Evolutionary conservation across 1,284 basidiomycete genomes (phyloP).

Genomic region (Tilletia caries): DNA sequence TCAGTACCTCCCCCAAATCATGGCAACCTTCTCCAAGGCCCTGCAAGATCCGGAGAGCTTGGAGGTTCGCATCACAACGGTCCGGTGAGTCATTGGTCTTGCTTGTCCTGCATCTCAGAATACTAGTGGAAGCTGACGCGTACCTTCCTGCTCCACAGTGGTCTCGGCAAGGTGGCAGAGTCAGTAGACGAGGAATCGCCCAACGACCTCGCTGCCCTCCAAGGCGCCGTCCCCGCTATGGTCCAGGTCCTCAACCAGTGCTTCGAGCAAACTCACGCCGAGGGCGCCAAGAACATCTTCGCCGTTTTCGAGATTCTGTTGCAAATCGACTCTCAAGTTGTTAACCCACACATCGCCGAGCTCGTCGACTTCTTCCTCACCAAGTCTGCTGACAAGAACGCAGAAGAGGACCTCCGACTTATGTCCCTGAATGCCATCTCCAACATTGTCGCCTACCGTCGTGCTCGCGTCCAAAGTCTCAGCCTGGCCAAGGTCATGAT

Average conservation of each 20-base stretch:
- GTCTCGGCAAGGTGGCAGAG: conserved; percentile 86
- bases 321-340: conserved; percentile 83
- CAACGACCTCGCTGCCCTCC: conserved; percentile 84
- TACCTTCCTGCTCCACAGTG: conserved; percentile 57
- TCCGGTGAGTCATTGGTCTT: conserved; percentile 52
- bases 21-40: conserved; percentile 76
- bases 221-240: conserved; percentile 82
- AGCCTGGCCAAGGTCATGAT: conserved; percentile 82
- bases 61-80: conserved; percentile 86
- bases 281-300: conserved; percentile 80
- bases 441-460: conserved; percentile 90
- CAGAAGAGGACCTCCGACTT: conserved; percentile 78
- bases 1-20: conserved; percentile 72
- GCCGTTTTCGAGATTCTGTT: conserved; percentile 94
- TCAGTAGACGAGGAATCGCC: conserved; percentile 88
- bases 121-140: too few species aligned
- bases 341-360: conserved; percentile 82
- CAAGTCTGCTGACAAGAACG: conserved; percentile 74
- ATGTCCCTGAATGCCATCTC: conserved; percentile 90
- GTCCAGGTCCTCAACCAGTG: conserved; percentile 83
- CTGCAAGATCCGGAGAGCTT: conserved; percentile 81
- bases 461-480: conserved; percentile 85
- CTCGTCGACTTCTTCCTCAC: conserved; percentile 84
- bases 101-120: too few species aligned
- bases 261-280: conserved; percentile 77